Percentiles rank a stretch among this genome's conserved stretches.
phyloP scores from a whole-genome alignment of 192 early-diverging fungal species.

The Coemansia interrupta region DNA sequence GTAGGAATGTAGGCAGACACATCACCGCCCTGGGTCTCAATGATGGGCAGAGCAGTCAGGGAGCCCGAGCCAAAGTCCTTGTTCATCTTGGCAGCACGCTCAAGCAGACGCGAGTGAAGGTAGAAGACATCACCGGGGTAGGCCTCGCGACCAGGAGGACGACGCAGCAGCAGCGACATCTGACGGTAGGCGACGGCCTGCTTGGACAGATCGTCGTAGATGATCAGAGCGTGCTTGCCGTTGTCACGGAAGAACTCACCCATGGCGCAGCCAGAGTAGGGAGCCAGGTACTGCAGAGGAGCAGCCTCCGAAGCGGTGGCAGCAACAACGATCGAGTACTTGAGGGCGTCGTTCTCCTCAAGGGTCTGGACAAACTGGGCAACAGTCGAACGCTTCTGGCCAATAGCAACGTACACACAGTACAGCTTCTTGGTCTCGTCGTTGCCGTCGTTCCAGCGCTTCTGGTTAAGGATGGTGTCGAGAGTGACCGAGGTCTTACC shows the following conservation, averaged over 20 bases:
- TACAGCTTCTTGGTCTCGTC: conserved; percentile 99
- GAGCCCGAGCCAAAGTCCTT: conserved; percentile 91
- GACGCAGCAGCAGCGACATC: conserved; percentile 98
- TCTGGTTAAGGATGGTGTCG: conserved; percentile 99
- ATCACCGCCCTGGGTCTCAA: conserved; percentile 99
- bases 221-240: conserved; percentile 96
- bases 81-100: conserved; percentile 99
- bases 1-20: conserved; percentile 99
- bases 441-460: conserved; percentile 93
- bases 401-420: conserved; percentile 99
- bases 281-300: conserved; percentile 97
- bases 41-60: conserved; percentile 97
- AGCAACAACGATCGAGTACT: conserved; percentile 97
- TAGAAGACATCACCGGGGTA: conserved; percentile 99
- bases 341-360: conserved; percentile 97
- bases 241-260: conserved; percentile 99
- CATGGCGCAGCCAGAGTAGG: conserved; percentile 97
- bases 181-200: conserved; percentile 99
- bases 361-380: conserved; percentile 98
- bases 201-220: conserved; percentile 99
- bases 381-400: conserved; percentile 99
- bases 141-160: conserved; percentile 99
- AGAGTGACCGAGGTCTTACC: conserved; percentile 99
- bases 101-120: conserved; percentile 97
- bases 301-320: conserved; percentile 99